Conservation (phyloP, 108 stramenopile genomes). For the Cyclotella kingstonii region DNA sequence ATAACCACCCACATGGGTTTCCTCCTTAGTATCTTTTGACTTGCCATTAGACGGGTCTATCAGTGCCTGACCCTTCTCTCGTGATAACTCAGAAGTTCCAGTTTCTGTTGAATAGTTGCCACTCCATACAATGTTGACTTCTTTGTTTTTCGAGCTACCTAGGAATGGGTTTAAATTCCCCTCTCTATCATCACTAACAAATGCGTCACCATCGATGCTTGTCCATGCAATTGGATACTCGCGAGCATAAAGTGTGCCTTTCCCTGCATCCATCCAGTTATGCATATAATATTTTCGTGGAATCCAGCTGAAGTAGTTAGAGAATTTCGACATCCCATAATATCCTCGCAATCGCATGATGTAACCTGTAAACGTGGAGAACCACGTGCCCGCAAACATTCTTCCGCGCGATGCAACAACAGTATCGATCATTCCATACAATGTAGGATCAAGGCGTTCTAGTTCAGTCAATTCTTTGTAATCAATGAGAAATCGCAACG, state of each 20-base stretch:
- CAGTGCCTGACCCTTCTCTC: too few species aligned
- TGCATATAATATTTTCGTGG: constrained; percentile 56
- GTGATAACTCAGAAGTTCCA: background rate
- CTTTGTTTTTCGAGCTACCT: constrained; percentile 14
- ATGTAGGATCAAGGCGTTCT: constrained; percentile 59
- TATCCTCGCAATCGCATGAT: constrained; percentile 52
- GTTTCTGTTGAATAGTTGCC: background rate
- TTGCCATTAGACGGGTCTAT: too few species aligned
- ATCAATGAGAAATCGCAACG: constrained; percentile 72
- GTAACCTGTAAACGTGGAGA: constrained; percentile 89
- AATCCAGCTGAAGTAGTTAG: constrained; percentile 57
- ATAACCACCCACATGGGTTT: background rate
- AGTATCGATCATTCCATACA: constrained; percentile 84
- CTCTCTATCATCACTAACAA: constrained; percentile 56
- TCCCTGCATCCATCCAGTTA: constrained; percentile 47
- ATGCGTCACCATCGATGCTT: constrained; percentile 67
- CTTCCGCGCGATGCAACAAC: constrained; percentile 75
- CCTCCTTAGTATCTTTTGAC: too few species aligned
- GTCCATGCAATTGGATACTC: constrained; percentile 74
- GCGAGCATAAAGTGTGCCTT: constrained; percentile 49
- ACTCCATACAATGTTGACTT: too few species aligned
- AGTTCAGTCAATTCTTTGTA: constrained; percentile 55
- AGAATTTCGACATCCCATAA: constrained; percentile 60
- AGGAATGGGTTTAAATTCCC: constrained; percentile 11
- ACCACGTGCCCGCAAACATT: constrained; percentile 88